Evolutionary conservation across 345 rosid genomes (phyloP).

Genomic region (Aquilaria yunnanensis): DNA sequence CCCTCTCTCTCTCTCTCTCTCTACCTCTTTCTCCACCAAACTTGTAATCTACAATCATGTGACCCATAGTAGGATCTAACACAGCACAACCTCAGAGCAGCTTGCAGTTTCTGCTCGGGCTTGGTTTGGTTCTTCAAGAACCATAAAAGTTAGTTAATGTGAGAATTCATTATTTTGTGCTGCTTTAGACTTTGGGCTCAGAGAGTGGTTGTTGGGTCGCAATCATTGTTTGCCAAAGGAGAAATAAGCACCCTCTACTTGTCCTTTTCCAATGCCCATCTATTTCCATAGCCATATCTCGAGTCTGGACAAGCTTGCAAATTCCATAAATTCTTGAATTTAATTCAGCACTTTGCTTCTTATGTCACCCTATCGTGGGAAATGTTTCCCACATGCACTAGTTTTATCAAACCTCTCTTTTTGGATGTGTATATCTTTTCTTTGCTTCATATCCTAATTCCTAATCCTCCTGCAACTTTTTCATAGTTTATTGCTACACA

Average conservation of each 20-base stretch:
- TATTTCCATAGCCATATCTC: constrained; percentile 14
- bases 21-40: not conserved
- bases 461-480: too few species aligned
- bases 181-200: constrained; percentile 35
- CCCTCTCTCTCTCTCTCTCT: too few species aligned
- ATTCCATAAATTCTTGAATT: constrained; percentile 20
- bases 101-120: constrained; percentile 12
- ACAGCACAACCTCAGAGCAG: constrained; percentile 11
- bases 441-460: too few species aligned
- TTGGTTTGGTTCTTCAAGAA: constrained; percentile 21
- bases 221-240: constrained; percentile 26
- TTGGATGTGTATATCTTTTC: too few species aligned
- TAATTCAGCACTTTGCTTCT: constrained; percentile 14
- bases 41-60: not conserved
- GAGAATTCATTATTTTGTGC: constrained; percentile 25
- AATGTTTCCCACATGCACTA: constrained; percentile 3
- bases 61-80: constrained; percentile 13
- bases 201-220: constrained; percentile 42
- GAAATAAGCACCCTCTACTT: constrained; percentile 16
- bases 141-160: constrained; percentile 24
- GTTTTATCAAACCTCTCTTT: too few species aligned
- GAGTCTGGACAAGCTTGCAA: constrained; percentile 14
- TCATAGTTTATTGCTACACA: too few species aligned
- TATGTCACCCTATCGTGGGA: constrained; percentile 12
- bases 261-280: constrained; percentile 20